These are phyloP conservation scores for Nannochloris sp. DNA, from an alignment of 139 green algal species.

Conservation along the genomic window DNA sequence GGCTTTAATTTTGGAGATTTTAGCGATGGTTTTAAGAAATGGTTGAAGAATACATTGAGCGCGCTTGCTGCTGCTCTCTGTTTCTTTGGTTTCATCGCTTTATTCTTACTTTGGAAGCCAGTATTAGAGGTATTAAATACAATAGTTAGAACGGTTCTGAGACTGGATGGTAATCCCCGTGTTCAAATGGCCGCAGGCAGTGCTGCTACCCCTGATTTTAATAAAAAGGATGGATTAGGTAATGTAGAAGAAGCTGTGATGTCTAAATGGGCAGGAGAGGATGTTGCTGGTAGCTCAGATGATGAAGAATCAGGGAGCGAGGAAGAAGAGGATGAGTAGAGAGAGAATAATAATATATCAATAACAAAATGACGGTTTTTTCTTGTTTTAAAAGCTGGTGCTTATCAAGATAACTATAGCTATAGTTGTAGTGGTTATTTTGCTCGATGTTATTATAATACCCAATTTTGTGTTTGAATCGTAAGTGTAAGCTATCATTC, in stretches of 20 bases:
- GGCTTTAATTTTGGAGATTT: constrained; percentile 19
- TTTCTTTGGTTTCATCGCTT: constrained; percentile 8
- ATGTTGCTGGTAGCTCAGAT: neutral
- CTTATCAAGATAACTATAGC: too few relatives aligned
- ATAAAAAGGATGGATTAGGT: constrained; percentile 15
- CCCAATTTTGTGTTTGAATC: neutral
- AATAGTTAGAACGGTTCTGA: constrained; percentile 12
- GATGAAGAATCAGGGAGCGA: constrained; percentile 6
- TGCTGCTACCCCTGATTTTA: constrained; percentile 15
- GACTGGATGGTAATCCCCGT: constrained; percentile 21
- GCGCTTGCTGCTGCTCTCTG: constrained; percentile 10
- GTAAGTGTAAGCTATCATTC: neutral
- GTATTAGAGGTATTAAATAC: constrained; percentile 6
- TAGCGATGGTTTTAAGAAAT: constrained; percentile 5
- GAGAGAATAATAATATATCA: too few relatives aligned
- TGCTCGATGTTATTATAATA: neutral
- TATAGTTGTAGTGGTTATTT: too few relatives aligned
- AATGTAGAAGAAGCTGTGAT: constrained; percentile 32
- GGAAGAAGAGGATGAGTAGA: too few relatives aligned
- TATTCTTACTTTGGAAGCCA: constrained; percentile 9
- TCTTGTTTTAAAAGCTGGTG: too few relatives aligned
- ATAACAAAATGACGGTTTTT: too few relatives aligned
- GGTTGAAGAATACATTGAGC: constrained; percentile 5
- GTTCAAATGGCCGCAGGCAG: neutral
- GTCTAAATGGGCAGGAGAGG: constrained; percentile 14